Percentiles rank a stretch among this genome's conserved stretches.
Evolutionary conservation across 2,329 filamentous ascomycete species (phyloP).

Genomic region (Stachybotrys chartarum): DNA sequence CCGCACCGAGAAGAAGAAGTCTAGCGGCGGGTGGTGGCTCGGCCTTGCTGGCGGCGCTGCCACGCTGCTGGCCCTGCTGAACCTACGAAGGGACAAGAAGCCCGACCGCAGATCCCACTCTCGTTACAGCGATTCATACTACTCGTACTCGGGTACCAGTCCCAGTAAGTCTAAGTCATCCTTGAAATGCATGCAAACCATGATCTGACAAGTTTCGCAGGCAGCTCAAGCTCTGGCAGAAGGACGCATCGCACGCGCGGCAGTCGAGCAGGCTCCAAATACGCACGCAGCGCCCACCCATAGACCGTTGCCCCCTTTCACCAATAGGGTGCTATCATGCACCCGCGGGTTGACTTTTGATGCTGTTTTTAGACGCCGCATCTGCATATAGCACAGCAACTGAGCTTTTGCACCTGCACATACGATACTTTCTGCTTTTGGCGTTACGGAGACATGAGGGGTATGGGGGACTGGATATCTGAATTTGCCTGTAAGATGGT

Average conservation of each 20-base stretch:
- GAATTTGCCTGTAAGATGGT: background rate
- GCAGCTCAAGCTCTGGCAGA: conserved; percentile 39
- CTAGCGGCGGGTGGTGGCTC: conserved; percentile 42
- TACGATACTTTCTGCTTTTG: background rate
- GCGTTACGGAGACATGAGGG: background rate
- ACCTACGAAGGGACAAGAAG: conserved; percentile 44
- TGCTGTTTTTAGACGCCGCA: background rate
- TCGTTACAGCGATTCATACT: conserved; percentile 46
- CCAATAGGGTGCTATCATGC: background rate
- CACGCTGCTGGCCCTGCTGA: conserved; percentile 47
- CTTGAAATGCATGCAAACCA: conserved; percentile 1
- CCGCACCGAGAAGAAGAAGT: conserved; percentile 43
- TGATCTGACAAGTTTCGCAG: conserved; percentile 18
- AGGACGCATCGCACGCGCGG: conserved; percentile 28
- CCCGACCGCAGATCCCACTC: conserved; percentile 28
- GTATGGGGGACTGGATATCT: background rate
- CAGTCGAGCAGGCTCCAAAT: conserved; percentile 24
- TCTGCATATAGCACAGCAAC: background rate
- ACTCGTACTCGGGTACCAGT: conserved; percentile 43
- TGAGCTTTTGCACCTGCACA: background rate
- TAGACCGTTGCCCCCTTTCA: background rate
- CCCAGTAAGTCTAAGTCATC: conserved; percentile 38
- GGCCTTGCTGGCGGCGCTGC: conserved; percentile 43
- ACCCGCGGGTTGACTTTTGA: background rate
- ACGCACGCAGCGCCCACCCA: conserved; percentile 14